These are phyloP conservation scores for Escallonia herrerae DNA, from an alignment of 129 eudicot genomes.

Conservation along the genomic window DNA sequence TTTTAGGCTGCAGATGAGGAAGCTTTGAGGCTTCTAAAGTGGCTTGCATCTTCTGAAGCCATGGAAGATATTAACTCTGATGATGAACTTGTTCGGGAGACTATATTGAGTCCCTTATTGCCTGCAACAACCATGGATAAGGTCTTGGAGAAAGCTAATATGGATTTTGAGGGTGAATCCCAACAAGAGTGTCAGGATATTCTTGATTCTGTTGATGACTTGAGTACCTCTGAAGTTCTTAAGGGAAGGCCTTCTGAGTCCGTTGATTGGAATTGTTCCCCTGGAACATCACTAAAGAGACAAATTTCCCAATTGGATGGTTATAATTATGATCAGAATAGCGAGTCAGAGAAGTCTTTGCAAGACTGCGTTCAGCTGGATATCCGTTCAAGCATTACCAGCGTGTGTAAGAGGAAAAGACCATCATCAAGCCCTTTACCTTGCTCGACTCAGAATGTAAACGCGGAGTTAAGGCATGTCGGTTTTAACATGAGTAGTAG, in stretches of 20 bases:
- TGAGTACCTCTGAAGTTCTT: constrained; percentile 22
- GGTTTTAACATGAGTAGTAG: constrained; percentile 13
- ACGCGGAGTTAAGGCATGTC: constrained; percentile 23
- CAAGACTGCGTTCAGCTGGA: constrained; percentile 13
- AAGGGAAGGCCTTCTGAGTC: constrained; percentile 16
- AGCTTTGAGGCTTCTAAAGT: constrained; percentile 71
- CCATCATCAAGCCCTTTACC: constrained; percentile 59
- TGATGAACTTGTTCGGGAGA: constrained; percentile 82
- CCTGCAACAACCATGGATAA: constrained; percentile 68
- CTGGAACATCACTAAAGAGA: constrained; percentile 19
- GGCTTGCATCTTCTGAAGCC: constrained; percentile 99
- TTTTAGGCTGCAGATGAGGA: constrained; percentile 58
- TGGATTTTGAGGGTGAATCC: constrained; percentile 64
- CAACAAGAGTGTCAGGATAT: constrained; percentile 98
- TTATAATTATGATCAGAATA: constrained; percentile 36
- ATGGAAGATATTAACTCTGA: constrained; percentile 93
- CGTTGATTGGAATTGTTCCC: not conserved
- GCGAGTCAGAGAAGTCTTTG: constrained; percentile 19
- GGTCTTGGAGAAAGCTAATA: constrained; percentile 82
- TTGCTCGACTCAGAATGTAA: constrained; percentile 25
- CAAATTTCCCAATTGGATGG: constrained; percentile 53
- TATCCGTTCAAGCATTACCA: constrained; percentile 22
- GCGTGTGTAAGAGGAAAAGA: constrained; percentile 38
- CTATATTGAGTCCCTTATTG: constrained; percentile 73
- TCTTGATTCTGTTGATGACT: constrained; percentile 78